phyloP scores from a whole-genome alignment of 2,329 filamentous ascomycete species.

The Chaetothyriales sp. region DNA sequence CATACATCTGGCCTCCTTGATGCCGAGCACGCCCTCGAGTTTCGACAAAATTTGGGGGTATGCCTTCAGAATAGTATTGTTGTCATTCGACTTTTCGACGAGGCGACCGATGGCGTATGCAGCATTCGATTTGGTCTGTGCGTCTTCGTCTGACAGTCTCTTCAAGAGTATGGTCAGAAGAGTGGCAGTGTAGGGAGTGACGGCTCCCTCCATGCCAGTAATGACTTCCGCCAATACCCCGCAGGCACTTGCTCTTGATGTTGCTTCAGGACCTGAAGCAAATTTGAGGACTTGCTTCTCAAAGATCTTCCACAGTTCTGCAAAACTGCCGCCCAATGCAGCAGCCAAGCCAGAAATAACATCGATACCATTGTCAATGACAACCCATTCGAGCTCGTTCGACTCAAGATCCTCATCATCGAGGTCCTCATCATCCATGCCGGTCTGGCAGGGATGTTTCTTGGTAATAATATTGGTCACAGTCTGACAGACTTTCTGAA shows the following conservation, averaged over 20 bases:
- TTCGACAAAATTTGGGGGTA: conserved; percentile 68
- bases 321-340: conserved; percentile 66
- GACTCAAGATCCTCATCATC: conserved; percentile 59
- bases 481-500: conserved; percentile 61
- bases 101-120: conserved; percentile 82
- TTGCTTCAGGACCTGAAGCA: conserved; percentile 66
- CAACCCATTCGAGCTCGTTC: conserved; percentile 94
- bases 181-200: conserved; percentile 62
- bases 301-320: conserved; percentile 87
- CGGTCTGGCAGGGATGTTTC: conserved; percentile 82
- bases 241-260: conserved; percentile 78
- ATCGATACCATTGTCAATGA: conserved; percentile 86
- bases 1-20: conserved; percentile 63
- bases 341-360: conserved; percentile 71
- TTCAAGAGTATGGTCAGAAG: conserved; percentile 72
- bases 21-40: conserved; percentile 69
- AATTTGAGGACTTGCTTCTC: conserved; percentile 84
- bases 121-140: conserved; percentile 86
- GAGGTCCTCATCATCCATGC: conserved; percentile 67
- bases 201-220: conserved; percentile 64
- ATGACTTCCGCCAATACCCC: conserved; percentile 86
- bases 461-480: conserved; percentile 70
- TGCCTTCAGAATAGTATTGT: conserved; percentile 54
- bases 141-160: conserved; percentile 75
- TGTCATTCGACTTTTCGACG: conserved; percentile 63